These are phyloP conservation scores for Stephania yunnanensis DNA, from an alignment of 164 flowering plant genomes.

Conservation along the genomic window DNA sequence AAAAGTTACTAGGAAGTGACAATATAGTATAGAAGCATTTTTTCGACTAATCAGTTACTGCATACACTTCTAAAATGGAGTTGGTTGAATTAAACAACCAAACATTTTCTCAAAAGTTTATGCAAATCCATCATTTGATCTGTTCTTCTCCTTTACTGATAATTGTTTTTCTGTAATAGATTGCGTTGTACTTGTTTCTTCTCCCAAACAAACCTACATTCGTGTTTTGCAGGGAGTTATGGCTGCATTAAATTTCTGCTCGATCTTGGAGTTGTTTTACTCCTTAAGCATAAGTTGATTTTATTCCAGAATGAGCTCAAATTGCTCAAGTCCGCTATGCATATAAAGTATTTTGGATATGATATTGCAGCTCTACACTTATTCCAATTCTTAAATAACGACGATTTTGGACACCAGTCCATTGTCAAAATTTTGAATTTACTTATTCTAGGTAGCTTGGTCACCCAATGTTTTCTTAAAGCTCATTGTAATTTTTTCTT, in stretches of 20 bases:
- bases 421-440: constrained; percentile 1
- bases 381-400: not conserved
- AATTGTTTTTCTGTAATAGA: too few relatives aligned
- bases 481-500: constrained; percentile 6
- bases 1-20: too few relatives aligned
- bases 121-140: too few relatives aligned
- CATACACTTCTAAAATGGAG: not conserved
- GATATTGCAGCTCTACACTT: not conserved
- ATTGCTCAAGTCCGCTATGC: not conserved
- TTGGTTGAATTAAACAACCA: not conserved
- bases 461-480: not conserved
- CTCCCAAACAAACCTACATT: too few relatives aligned
- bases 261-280: not conserved
- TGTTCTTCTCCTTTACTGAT: too few relatives aligned
- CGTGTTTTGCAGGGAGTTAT: not conserved
- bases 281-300: not conserved
- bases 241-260: not conserved
- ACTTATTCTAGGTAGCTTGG: not conserved
- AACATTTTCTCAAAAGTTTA: not conserved
- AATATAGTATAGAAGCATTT: too few relatives aligned
- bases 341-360: not conserved
- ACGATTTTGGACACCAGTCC: not conserved
- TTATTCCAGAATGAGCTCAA: not conserved
- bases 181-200: too few relatives aligned
- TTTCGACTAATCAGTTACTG: not conserved